A percentile compares a stretch with the other conserved stretches of the same genome.
Conservation (phyloP, 2,329 filamentous ascomycete genomes). For the Chaetomiaceae sp. region DNA sequence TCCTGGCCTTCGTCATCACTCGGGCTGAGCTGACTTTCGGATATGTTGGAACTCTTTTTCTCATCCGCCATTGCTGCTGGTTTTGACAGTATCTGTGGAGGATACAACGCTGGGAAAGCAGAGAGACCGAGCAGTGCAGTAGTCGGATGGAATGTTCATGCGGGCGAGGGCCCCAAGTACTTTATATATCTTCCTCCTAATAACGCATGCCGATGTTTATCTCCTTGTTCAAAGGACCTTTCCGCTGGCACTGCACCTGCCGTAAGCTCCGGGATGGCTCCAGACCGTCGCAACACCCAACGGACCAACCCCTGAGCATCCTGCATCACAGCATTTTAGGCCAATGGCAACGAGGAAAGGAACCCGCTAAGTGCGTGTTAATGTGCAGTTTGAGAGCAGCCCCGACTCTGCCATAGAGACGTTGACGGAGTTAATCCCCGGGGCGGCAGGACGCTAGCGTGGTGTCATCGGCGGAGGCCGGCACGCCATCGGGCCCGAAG, state of each 20-base stretch:
- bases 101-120: too few species aligned
- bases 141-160: too few species aligned
- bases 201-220: too few species aligned
- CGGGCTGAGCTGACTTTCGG: constrained; percentile 16
- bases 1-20: constrained; percentile 22
- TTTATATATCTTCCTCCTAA: too few species aligned
- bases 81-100: too few species aligned
- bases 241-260: too few species aligned
- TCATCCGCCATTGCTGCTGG: constrained; percentile 8
- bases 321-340: background rate
- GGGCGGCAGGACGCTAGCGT: constrained; percentile 5
- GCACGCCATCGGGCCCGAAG: constrained; percentile 17
- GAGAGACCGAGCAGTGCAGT: background rate
- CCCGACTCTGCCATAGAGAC: background rate
- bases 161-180: too few species aligned
- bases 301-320: background rate
- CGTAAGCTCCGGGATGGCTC: too few species aligned
- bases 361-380: background rate
- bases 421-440: background rate
- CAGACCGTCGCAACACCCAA: too few species aligned
- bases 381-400: background rate
- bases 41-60: constrained; percentile 13
- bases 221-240: too few species aligned
- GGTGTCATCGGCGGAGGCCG: constrained; percentile 18
- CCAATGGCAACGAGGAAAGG: background rate